These are phyloP conservation scores for Krasilnikovozyma curviuscula DNA, from an alignment of 768 basidiomycete species.

Conservation along the genomic window DNA sequence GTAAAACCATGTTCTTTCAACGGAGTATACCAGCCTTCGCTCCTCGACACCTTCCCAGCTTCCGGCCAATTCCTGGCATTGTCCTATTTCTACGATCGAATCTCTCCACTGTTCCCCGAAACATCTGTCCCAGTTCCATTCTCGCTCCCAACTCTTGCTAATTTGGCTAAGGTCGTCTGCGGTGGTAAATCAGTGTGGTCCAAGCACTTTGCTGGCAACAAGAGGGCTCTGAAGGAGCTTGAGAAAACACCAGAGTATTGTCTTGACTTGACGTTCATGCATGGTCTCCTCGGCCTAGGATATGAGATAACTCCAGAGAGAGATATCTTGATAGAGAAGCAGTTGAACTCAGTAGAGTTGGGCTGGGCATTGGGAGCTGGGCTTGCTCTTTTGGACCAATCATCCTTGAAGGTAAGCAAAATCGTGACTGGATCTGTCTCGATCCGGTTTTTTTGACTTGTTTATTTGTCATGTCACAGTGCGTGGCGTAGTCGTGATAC, in stretches of 20 bases:
- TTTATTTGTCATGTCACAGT: too few relatives aligned
- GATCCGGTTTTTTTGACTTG: too few relatives aligned
- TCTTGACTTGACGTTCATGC: conserved; percentile 88
- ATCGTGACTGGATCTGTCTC: too few relatives aligned
- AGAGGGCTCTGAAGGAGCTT: conserved; percentile 45
- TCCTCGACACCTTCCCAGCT: conserved; percentile 74
- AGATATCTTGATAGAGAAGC: conserved; percentile 54
- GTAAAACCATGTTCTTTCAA: conserved; percentile 90
- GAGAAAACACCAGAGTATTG: conserved; percentile 80
- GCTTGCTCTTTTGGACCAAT: conserved; percentile 25
- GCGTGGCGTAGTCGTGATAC: too few relatives aligned
- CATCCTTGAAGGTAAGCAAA: too few relatives aligned
- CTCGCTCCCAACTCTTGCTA: conserved; percentile 15
- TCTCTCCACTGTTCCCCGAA: conserved; percentile 47
- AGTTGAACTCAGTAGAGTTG: conserved; percentile 70
- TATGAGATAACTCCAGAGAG: conserved; percentile 65
- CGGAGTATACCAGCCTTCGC: conserved; percentile 88
- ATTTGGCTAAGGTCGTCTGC: conserved; percentile 54
- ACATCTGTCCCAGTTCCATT: conserved; percentile 15
- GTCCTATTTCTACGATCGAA: conserved; percentile 94
- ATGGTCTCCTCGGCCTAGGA: conserved; percentile 62
- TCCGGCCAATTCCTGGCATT: conserved; percentile 70
- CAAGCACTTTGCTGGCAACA: conserved; percentile 18
- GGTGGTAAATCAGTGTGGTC: conserved; percentile 44
- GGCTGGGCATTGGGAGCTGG: conserved; percentile 79